Base-by-base conservation (phyloP, 2,329 filamentous ascomycete genomes). In the Capronia coronata region DNA sequence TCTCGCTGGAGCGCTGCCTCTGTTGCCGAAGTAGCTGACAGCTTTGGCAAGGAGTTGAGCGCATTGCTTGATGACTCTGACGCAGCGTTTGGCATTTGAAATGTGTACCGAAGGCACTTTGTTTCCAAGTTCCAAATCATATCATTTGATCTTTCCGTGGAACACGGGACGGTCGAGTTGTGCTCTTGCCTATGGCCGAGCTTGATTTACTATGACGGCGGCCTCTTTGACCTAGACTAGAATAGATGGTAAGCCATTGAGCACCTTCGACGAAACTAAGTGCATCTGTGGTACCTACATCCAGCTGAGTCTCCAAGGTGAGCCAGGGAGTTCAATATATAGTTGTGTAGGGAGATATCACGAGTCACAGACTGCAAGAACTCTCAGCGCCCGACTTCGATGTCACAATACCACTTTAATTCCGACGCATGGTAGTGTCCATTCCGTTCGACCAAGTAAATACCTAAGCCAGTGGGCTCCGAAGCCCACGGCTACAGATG, bases 381-480 rank as follows among this genome's bases (percentile, higher is more conserved):
- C 10, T 27, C 25, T 6, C 10, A 5, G 10, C 5, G 25, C 6
- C 25, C 29, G 29, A n/a, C 13, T 8, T 32, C 13, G 10, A 25
- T n/a, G 10, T 57, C 47, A 59, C 27, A 59, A 42, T 3, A 53
- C 52, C 16, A 59, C 34, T 47, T 90, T 83, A 23, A 97, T 79
- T 67, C 95, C 89, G 68, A 98, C 77, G 67, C 90, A 96, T 49
- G 91, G 88, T 57, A 98, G 79, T 61, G 86, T 80, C 87, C 91
- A 94, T 67, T 96, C 90, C 61, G 86, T 81, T 67, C 81, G 80
- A 2, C 89, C 90, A 43, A 95, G 68, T 43, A 94, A 68, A 62
- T 82, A 89, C 60, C 89, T 78, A 52, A 95, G 69, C 89, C 90
- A 95, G 67, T 94, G 89, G 49, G 91, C 74, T 0, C 87, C 87